Evolutionary conservation across 495 filamentous ascomycete genomes (phyloP), one percentile per base, ranked within the genome.

Genomic region (Lophiostoma macrostomum): DNA sequence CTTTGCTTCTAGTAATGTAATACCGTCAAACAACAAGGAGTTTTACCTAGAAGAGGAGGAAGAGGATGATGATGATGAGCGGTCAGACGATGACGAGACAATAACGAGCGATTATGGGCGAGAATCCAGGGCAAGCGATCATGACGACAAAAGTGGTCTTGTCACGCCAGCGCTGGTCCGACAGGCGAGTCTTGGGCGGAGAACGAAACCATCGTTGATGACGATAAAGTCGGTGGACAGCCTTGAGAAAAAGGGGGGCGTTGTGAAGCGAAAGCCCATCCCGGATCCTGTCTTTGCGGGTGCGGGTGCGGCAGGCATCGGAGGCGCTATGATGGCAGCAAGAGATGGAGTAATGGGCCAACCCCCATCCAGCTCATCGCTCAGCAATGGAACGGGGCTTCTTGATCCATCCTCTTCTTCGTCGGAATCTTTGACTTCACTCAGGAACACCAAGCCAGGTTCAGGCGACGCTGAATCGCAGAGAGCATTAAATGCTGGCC

Each of bases 1-100:
- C 0, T 87, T 84, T 63, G 88, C 88, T 6, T 94, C 90, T 5
- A 95, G 88, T 67, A 79, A 81, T 44, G 86, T 80, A 0, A 87
- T 94, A 48, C 88, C 90, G 1, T 76, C 80, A n/a, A 56, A 63
- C 27, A 51, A 45, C 11, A 54, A 59, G 7, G 63, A 65, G 14
- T 69, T 57, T 45, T 69, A 68, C 44, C 28, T 67, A 14, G 56
- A 68, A 32, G 64, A 65, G n/a, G n/a, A n/a, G n/a, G n/a, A n/a
- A n/a, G n/a, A n/a, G n/a, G n/a, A n/a, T n/a, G n/a, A n/a, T 75
- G 35, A 68, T 66, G 38, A 5, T 51, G 59, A 13, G 64, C 46
- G 69, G 20, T 73, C 71, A 19, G 71, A 75, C 31, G 75, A 79
- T 19, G 67, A 71, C 13, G 70, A 74, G 27, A 37, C 58, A 18